phyloP scores from a whole-genome alignment of 2,329 filamentous ascomycete species.

The Cladorrhinum sp. region DNA sequence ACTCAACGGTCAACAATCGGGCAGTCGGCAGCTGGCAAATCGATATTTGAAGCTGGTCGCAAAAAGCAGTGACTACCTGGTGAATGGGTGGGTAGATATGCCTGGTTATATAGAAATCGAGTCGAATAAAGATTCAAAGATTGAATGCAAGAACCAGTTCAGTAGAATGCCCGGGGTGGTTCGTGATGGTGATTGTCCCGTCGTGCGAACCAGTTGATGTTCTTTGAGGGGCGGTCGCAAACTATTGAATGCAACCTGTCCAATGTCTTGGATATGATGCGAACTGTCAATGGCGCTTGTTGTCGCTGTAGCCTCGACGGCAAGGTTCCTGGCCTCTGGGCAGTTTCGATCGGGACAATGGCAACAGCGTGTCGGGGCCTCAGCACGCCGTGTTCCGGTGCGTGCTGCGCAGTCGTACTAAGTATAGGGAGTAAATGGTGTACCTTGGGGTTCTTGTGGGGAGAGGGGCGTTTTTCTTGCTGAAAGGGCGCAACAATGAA shows the following conservation, averaged over 20 bases:
- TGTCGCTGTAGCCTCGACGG: slow-evolving; percentile 16
- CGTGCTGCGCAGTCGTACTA: background rate
- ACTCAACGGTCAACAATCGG: background rate
- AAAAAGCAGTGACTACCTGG: background rate
- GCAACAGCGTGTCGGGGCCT: slow-evolving; percentile 12
- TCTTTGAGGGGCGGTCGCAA: slow-evolving; percentile 7
- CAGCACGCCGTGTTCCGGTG: slow-evolving; percentile 12
- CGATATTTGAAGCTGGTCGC: background rate
- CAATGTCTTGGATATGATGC: slow-evolving; percentile 21
- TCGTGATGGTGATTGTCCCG: slow-evolving; percentile 1
- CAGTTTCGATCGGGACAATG: slow-evolving; percentile 8
- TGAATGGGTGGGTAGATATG: background rate
- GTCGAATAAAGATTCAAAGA: background rate
- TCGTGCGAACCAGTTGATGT: slow-evolving; percentile 4
- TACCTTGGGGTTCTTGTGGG: background rate
- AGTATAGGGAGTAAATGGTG: background rate
- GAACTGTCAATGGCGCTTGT: slow-evolving; percentile 18
- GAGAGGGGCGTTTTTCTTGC: background rate
- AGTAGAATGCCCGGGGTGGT: background rate
- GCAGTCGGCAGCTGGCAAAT: background rate
- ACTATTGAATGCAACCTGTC: background rate
- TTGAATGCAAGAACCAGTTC: background rate
- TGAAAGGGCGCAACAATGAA: background rate
- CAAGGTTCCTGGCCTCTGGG: background rate
- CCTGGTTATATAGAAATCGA: background rate